Evolutionary conservation across 2,329 filamentous ascomycete genomes (phyloP), one percentile per base, ranked within the genome.

Genomic region (Cladosporium sp.): DNA sequence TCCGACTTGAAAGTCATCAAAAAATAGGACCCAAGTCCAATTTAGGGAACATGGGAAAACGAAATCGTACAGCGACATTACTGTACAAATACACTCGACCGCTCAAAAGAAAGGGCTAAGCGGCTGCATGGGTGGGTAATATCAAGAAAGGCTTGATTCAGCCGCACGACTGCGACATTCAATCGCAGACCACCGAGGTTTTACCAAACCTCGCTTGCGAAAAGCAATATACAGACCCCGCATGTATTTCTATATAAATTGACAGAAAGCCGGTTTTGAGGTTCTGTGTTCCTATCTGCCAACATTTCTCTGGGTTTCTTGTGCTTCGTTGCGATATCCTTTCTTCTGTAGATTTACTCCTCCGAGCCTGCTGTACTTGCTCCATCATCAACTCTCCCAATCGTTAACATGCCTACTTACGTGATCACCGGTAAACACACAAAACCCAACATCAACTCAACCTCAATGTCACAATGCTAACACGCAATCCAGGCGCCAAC

Each of bases 401-500:
- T 16, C 28, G 11, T n/a, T 5, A 39, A 25, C n/a, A 63, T 63
- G 60, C 60, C 60, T n/a, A 53, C 49, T 18, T 63, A 63, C 49
- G 60, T 63, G 2, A n/a, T 63, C 34, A 63, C 60, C 13, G 60
- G 60, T 63, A 46, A 53, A 39, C 25, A 32, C 18, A 36, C 23
- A 7, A 28, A 2, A 43, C 7, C 18, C 13, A 48, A 61, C 18
- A 3, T 23, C 30, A 11, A 13, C 26, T n/a, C 58, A 56, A 26
- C 26, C 26, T 23, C 21, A 11, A n/a, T 8, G 3, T 51, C 56
- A 39, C 74, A 75, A 69, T 65, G 79, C 61, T 28, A 21, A 76
- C 28, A 79, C 58, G 5, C 76, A 81, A 65, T 21, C 72, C 81
- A 28, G 80, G 80, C 65, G 79, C 79, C 49, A 80, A 78, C 65